Evolutionary conservation across 257 asterid species (phyloP), one percentile per base, ranked within the genome.

Genomic region (Nicotiana undulata): DNA sequence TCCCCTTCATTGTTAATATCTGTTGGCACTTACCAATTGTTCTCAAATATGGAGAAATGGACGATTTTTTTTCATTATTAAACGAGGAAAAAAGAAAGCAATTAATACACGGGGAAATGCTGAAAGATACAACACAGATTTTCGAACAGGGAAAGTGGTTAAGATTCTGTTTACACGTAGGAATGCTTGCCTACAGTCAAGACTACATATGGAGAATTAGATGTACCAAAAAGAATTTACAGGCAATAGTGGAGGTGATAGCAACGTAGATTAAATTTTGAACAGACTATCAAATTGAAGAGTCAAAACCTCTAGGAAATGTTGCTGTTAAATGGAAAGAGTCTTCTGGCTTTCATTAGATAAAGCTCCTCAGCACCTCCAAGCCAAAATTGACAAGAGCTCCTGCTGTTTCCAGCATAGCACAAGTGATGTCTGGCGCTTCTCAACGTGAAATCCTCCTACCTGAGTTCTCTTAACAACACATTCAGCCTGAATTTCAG

Each of bases 401-500:
- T 83, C 90, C 17, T 82, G 79, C 16, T 49, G 84, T 80, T 90
- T 86, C 94, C 92, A 90, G 79, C 80, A 83, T 28, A 90, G 84
- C 83, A 85, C 82, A 10, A 90, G 88, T 13, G 90, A 86, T 0
- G 86, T 84, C 77, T 87, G 90, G 29, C 84, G 82, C 84, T 81
- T 89, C 84, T 89, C 88, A 0, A 87, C 89, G 4, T 83, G 89
- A 80, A 88, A 90, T 22, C 94, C 94, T 55, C 85, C 64, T 1
- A 85, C 87, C 72, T 83, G 89, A 74, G 83, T 81, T 56, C 85
- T 80, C 83, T 82, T 87, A 76, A 85, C 58, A 46, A 89, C 63
- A 31, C 90, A 89, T 32, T 89, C 91, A 12, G 91, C 94, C 66
- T 89, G 94, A 12, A 90, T 80, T 82, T 89, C 91, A 5, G 89